Percentiles rank a stretch among this genome's conserved stretches.
These are phyloP conservation scores for Phoma sp. DNA, from an alignment of 2,329 filamentous ascomycete genomes.

Conservation along the genomic window DNA sequence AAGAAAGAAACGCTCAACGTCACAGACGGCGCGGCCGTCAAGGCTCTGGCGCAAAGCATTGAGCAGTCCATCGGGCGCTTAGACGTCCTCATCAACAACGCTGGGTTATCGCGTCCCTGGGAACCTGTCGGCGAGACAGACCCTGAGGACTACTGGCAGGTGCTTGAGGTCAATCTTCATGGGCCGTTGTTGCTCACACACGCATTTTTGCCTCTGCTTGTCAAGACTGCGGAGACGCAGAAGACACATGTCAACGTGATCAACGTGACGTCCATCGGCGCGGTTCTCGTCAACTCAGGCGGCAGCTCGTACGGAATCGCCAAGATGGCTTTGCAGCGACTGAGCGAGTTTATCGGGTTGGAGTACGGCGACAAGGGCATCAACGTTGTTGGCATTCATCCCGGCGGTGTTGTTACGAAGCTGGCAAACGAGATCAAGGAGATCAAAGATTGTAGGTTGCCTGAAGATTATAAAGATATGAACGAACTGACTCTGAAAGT, in stretches of 20 bases:
- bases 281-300: constrained; percentile 13
- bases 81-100: constrained; percentile 59
- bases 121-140: constrained; percentile 44
- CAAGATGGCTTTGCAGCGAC: constrained; percentile 58
- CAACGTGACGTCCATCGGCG: constrained; percentile 56
- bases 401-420: constrained; percentile 36
- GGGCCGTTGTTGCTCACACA: constrained; percentile 55
- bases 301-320: constrained; percentile 52
- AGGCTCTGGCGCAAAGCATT: constrained; percentile 43
- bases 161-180: constrained; percentile 57
- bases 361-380: constrained; percentile 47
- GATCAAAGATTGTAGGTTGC: constrained; percentile 3
- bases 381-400: constrained; percentile 32
- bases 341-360: constrained; percentile 56
- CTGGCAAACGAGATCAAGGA: constrained; percentile 7
- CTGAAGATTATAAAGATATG: background rate
- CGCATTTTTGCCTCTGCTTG: constrained; percentile 54
- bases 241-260: constrained; percentile 44
- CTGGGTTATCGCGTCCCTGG: constrained; percentile 46
- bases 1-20: constrained; percentile 54
- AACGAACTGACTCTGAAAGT: background rate
- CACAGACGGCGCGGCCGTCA: constrained; percentile 46
- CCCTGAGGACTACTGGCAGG: constrained; percentile 50
- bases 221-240: constrained; percentile 45
- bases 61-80: constrained; percentile 35